Evolutionary conservation across 1,284 basidiomycete genomes (phyloP), one percentile per base, ranked within the genome.

Genomic region (Fomitopsis pinicola): DNA sequence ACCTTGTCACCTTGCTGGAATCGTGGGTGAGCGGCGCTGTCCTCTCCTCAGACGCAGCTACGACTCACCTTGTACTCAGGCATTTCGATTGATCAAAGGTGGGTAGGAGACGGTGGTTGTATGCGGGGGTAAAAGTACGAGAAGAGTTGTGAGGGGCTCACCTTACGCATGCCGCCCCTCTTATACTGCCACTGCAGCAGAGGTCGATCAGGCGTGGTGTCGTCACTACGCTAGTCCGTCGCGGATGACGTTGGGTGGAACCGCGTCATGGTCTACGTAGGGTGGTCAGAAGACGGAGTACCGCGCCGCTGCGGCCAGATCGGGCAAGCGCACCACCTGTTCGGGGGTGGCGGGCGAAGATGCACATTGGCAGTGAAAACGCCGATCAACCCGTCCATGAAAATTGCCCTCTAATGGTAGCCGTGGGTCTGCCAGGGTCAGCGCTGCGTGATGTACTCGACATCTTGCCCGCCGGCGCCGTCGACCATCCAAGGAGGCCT

Each of bases 1-100:
- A 80, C 76, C 61, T 70, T 73, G 62, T 80, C 77, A 55, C 78
- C 78, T 64, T 69, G 64, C 78, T 78, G 56, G 3, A 19, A 1
- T 19, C 8, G 4, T 1, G 12, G 7, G 36, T 54, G 33, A 54
- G 35, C 10, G 5, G 28, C n/a, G 7, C 6, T 22, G 26, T 22
- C 9, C 38, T 46, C 17, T 2, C 12, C 30, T 53, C 14, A 33
- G 15, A 36, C 5, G 22, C 22, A 22, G 22, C 50, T 14, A 7
- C 2, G 14, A 12, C n/a, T 36, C 8, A 38, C 52, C 52, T 38
- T 36, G 52, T 54, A 54, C 9, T 14, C 35, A 15, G 52, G 26
- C 52, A 54, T 54, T 12, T 3, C 35, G 3, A 36, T 54, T 5
- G 10, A 40, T 2, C 8, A 17, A 17, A n/a, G 8, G 28, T 12